A percentile compares a stretch with the other conserved stretches of the same genome.
phyloP scores from a whole-genome alignment of 169 alveolate genomes.

The Plasmodium ovale region DNA sequence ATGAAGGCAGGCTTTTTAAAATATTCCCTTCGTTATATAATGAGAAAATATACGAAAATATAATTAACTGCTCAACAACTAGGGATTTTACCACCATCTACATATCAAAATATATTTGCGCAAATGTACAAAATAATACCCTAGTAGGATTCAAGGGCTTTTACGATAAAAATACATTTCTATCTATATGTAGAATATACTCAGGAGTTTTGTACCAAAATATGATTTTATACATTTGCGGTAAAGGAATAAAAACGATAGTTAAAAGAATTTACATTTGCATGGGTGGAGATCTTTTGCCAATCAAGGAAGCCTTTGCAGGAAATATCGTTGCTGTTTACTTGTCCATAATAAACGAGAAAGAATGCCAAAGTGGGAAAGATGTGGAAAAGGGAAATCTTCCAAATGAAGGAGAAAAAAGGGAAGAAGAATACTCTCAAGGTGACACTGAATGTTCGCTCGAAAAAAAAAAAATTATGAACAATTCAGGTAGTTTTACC shows the following conservation, averaged over 20 bases:
- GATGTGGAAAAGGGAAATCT: not conserved
- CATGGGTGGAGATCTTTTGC: slow-evolving; percentile 89
- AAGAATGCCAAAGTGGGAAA: not conserved
- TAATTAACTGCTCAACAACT: slow-evolving; percentile 19
- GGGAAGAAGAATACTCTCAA: not conserved
- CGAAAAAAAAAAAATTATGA: slow-evolving; percentile 11
- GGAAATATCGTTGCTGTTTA: slow-evolving; percentile 86
- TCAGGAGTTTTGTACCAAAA: slow-evolving; percentile 84
- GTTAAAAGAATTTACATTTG: slow-evolving; percentile 79
- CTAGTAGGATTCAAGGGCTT: slow-evolving; percentile 64
- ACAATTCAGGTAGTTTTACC: not conserved
- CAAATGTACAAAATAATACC: slow-evolving; percentile 74
- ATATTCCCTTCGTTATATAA: slow-evolving; percentile 71
- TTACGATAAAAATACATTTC: slow-evolving; percentile 51
- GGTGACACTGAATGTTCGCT: not conserved
- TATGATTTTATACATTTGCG: slow-evolving; percentile 84
- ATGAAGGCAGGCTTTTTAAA: slow-evolving; percentile 51
- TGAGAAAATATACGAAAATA: slow-evolving; percentile 36
- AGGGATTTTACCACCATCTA: slow-evolving; percentile 44
- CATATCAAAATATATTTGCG: slow-evolving; percentile 72
- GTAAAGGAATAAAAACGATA: slow-evolving; percentile 39
- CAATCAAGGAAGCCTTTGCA: slow-evolving; percentile 82
- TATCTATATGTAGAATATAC: slow-evolving; percentile 77
- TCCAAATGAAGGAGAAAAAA: not conserved
- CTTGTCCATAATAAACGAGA: slow-evolving; percentile 67